Conservation (phyloP, 371 early-diverging fungal genomes). For the Choanephora cucurbitarum region DNA sequence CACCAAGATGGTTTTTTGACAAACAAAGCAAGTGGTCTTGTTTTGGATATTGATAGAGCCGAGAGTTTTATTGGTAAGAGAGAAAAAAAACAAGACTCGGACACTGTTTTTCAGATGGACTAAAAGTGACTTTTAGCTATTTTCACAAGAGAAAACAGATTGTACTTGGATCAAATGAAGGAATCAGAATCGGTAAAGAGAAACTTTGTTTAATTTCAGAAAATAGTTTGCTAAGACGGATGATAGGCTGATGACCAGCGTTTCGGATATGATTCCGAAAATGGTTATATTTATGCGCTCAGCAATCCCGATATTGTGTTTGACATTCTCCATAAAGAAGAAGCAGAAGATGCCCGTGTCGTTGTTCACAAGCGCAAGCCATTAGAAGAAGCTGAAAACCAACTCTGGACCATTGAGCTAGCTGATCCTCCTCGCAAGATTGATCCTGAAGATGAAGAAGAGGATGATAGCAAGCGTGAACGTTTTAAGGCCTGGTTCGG, state of each 20-base stretch:
- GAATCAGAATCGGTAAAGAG: conserved; percentile 36
- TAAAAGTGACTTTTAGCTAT: conserved; percentile 25
- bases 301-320: conserved; percentile 24
- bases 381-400: conserved; percentile 25
- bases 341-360: conserved; percentile 24
- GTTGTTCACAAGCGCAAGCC: conserved; percentile 29
- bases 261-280: conserved; percentile 31
- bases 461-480: conserved; percentile 37
- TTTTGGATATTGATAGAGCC: conserved; percentile 39
- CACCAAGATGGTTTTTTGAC: conserved; percentile 48
- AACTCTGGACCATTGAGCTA: conserved; percentile 28
- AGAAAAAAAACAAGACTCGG: too few species aligned
- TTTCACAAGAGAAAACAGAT: conserved; percentile 38
- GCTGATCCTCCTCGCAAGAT: conserved; percentile 29
- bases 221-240: too few species aligned
- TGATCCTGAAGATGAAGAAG: conserved; percentile 35
- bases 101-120: not conserved
- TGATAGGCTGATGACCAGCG: conserved; percentile 32
- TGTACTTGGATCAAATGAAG: conserved; percentile 46
- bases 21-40: conserved; percentile 40
- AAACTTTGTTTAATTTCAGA: too few species aligned
- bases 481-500: conserved; percentile 39
- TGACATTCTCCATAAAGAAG: conserved; percentile 29
- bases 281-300: conserved; percentile 32
- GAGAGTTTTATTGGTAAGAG: conserved; percentile 44